Evolutionary conservation across 257 asterid genomes (phyloP).

Genomic region (Solanum megistacrolobum): DNA sequence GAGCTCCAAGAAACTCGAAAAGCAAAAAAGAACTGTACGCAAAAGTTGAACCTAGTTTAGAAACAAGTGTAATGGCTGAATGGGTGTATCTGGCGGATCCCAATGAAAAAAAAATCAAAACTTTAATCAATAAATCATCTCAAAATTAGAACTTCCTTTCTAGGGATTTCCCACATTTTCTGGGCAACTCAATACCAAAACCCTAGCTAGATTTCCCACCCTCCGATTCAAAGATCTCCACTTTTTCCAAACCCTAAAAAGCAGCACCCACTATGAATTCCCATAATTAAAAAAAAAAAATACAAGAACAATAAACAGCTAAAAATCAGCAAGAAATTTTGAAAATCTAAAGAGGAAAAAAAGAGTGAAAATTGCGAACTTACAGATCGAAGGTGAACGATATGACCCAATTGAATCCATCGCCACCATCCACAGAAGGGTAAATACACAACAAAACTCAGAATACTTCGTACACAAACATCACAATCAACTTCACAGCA

Average conservation of each 20-base stretch:
- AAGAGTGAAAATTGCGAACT: background rate
- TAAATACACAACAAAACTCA: background rate
- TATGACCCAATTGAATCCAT: background rate
- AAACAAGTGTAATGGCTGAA: background rate
- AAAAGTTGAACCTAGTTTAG: background rate
- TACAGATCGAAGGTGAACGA: constrained; percentile 2
- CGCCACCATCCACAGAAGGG: background rate
- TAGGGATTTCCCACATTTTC: background rate
- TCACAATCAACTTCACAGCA: background rate
- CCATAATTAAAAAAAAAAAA: background rate
- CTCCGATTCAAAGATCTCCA: constrained; percentile 3
- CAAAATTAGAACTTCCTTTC: background rate
- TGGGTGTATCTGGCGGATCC: background rate
- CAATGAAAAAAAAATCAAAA: background rate
- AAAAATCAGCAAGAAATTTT: background rate
- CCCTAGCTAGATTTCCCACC: constrained; percentile 1
- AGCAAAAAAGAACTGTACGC: background rate
- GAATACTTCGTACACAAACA: background rate
- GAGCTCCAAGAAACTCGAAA: background rate
- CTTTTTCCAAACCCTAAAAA: constrained; percentile 4
- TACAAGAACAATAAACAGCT: background rate
- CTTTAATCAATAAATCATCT: background rate
- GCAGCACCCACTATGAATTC: background rate
- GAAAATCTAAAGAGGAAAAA: background rate
- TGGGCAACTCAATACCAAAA: background rate